Evolutionary conservation across 2,329 filamentous ascomycete genomes (phyloP).

Genomic region (Fusarium incarnatum): DNA sequence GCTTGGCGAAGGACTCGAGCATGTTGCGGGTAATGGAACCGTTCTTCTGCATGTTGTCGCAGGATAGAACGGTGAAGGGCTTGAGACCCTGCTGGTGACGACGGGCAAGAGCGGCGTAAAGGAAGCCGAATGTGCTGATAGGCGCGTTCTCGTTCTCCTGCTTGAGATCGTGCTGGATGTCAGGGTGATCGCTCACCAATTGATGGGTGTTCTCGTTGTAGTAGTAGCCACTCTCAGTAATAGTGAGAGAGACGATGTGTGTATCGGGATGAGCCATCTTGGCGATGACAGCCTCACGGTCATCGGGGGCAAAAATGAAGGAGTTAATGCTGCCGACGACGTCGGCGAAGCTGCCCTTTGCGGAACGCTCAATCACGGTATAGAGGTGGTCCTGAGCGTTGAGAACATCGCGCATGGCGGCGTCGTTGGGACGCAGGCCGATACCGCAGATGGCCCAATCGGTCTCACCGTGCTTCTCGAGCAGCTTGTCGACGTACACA

Average conservation of each 20-base stretch:
- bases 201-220: slow-evolving; percentile 69
- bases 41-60: slow-evolving; percentile 69
- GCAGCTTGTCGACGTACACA: slow-evolving; percentile 62
- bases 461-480: slow-evolving; percentile 57
- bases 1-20: slow-evolving; percentile 62
- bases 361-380: slow-evolving; percentile 66
- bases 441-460: slow-evolving; percentile 65
- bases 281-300: slow-evolving; percentile 63
- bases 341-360: slow-evolving; percentile 60
- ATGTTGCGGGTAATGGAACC: slow-evolving; percentile 64
- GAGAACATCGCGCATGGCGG: slow-evolving; percentile 63
- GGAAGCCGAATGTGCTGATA: slow-evolving; percentile 63
- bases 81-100: slow-evolving; percentile 60
- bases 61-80: slow-evolving; percentile 66
- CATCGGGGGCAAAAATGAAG: slow-evolving; percentile 63
- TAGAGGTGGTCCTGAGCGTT: slow-evolving; percentile 63
- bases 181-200: slow-evolving; percentile 60
- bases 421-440: slow-evolving; percentile 63
- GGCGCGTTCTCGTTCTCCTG: slow-evolving; percentile 58
- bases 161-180: slow-evolving; percentile 62
- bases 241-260: slow-evolving; percentile 66
- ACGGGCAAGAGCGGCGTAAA: slow-evolving; percentile 62
- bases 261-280: slow-evolving; percentile 68
- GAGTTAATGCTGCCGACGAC: slow-evolving; percentile 65
- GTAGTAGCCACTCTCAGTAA: slow-evolving; percentile 68